Evolutionary conservation across 805 yeast species (phyloP), one percentile per base, ranked within the genome.

Genomic region (Yarrowia yakushimensis): DNA sequence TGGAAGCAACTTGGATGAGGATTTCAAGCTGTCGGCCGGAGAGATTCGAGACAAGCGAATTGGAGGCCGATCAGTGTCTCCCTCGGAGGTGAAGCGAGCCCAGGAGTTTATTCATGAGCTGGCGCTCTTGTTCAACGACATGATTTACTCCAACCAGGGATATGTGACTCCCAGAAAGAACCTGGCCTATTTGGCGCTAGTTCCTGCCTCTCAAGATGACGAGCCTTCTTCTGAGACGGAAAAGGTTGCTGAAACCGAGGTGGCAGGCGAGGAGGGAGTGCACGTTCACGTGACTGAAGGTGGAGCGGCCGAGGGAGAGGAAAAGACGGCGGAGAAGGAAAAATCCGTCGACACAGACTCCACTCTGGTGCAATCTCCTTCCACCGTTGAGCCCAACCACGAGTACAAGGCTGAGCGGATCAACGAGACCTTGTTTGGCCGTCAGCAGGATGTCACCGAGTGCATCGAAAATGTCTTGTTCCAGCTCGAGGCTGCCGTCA

Each of bases 361-460:
- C 9, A 63, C 54, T 13, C 15, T 48, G 1, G 45, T 43, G 2
- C 48, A 61, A 34, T 41, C 41, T 8, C 55, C 62, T 15, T 4
- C 25, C 31, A 17, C 62, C 17, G 12, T 42, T 8, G 45, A 27
- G 18, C 25, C 52, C 27, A 52, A 27, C 31, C 62, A 27, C 17
- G 60, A 52, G 27, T 52, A 52, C 45, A 52, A 52, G 30, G 61
- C 61, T 10, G 48, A 55, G n/a, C 12, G 61, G 20, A 55, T 55
- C 18, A 66, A 68, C 43, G 62, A 60, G 92, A 89, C 70, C 78
- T 86, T 69, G 33, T 63, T 67, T 36, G 96, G 97, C 2, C 79
- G 96, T 66, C 99, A 94, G 72, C 99, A 94, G 72, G 99, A 94
- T 77, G 98, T 94, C 18, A 91, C 97, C 0, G 99, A 94, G 72